Evolutionary conservation across 306 rosid species (phyloP), one percentile per base, ranked within the genome.

Genomic region (Macrotyloma uniflorum): DNA sequence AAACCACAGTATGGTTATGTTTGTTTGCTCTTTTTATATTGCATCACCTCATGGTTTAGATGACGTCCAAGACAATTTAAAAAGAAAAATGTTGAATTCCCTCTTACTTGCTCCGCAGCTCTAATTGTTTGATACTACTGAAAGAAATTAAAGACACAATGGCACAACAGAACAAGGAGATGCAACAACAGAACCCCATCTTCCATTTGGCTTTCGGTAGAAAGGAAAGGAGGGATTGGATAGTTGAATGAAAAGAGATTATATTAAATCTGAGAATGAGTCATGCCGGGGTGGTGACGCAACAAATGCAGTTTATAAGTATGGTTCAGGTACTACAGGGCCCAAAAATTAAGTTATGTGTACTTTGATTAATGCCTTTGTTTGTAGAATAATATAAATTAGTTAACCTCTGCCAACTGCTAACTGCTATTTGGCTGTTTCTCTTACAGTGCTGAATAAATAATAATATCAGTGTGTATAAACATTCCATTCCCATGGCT

Each of bases 21-120:
- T 62, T 61, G 3, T 65, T 30, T 80, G 20, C 46, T 73, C 30
- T 35, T 75, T 26, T 61, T 53, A 38, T 14, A 42, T 50, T 75
- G 46, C 79, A 74, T 74, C 80, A 70, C 66, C 28, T 79, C 53
- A 36, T 68, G 79, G 78, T 64, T 83, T 86, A 49, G 77, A 82
- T 85, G 79, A 85, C 71, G 81, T 81, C 79, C 71, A 80, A 75
- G 51, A 67, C 30, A 86, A 14, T 12, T 69, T 59, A 14, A 1
- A 30, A 18, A 67, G 16, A 61, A 32, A 35, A 22, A 23, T 22
- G 33, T 20, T 23, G 24, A 18, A 68, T 64, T 67, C 12, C 32
- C 23, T 53, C 49, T 57, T 36, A 74, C 51, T 74, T 80, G 70
- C 30, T 18, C 35, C 33, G 62, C 30, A 20, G 53, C 64, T 59